Conservation (phyloP, 139 green algal genomes). For the Pedinophyceae sp. region DNA sequence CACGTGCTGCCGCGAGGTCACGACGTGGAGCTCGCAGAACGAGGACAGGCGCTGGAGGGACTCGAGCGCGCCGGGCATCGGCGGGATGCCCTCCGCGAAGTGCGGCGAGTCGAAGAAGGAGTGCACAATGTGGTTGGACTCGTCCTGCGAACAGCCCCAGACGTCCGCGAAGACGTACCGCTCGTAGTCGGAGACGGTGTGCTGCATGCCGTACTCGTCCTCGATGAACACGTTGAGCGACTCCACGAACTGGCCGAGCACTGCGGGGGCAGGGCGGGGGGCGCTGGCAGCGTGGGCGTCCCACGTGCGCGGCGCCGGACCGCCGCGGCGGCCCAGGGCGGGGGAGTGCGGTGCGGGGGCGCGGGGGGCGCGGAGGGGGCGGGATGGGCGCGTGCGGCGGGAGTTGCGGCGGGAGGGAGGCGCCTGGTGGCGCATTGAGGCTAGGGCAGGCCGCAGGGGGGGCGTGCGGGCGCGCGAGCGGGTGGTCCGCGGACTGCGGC, state of each 20-base stretch:
- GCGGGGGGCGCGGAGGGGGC: slow-evolving; percentile 6
- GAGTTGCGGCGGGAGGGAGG: neutral
- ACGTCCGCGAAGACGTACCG: slow-evolving; percentile 87
- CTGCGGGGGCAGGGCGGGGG: slow-evolving; percentile 32
- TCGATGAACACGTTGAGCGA: slow-evolving; percentile 64
- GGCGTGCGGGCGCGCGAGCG: neutral
- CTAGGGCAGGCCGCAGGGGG: neutral
- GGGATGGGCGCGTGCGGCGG: neutral
- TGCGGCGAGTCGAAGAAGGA: slow-evolving; percentile 82
- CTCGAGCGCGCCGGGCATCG: slow-evolving; percentile 70
- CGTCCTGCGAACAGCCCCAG: slow-evolving; percentile 68
- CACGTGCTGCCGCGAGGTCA: slow-evolving; percentile 79
- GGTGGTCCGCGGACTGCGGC: neutral
- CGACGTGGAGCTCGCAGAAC: slow-evolving; percentile 62
- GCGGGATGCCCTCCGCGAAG: slow-evolving; percentile 70
- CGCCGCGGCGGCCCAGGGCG: neutral
- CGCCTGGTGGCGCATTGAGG: too few relatives aligned
- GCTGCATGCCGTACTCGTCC: slow-evolving; percentile 54
- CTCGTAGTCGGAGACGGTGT: slow-evolving; percentile 57
- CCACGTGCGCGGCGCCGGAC: too few relatives aligned
- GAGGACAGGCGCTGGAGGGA: slow-evolving; percentile 38
- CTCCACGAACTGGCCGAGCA: slow-evolving; percentile 68
- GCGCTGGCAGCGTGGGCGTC: slow-evolving; percentile 1
- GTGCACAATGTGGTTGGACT: slow-evolving; percentile 73
- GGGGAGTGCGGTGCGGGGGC: neutral